Conservation (phyloP, 371 early-diverging fungal genomes). For the Massospora cicadina region DNA sequence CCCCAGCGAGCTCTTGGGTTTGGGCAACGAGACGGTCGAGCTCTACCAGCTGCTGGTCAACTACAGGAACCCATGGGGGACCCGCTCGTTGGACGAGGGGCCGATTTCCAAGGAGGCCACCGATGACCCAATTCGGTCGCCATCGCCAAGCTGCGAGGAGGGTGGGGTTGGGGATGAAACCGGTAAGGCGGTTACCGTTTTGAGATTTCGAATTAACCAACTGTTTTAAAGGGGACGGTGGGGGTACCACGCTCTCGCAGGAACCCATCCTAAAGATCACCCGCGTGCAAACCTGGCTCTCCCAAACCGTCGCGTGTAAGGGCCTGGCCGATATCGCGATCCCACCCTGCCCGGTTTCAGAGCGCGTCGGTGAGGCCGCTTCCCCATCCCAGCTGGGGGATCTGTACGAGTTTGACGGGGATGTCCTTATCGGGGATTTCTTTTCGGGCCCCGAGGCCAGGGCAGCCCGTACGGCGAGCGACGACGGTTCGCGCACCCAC, state of each 20-base stretch:
- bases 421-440: background rate
- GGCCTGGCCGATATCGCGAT: background rate
- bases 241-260: too few species aligned
- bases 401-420: background rate
- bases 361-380: too few species aligned
- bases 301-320: background rate
- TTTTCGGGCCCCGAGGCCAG: background rate
- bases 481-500: background rate
- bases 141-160: too few species aligned
- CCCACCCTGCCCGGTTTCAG: background rate
- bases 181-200: too few species aligned
- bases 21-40: background rate
- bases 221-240: too few species aligned
- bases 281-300: background rate
- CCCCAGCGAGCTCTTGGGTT: background rate
- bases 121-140: background rate
- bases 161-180: too few species aligned
- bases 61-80: background rate
- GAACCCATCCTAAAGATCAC: background rate
- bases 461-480: background rate
- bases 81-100: background rate
- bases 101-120: background rate
- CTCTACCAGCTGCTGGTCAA: background rate
- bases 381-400: background rate
- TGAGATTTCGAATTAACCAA: too few species aligned